Percentiles rank a stretch among this genome's conserved stretches.
phyloP scores from a whole-genome alignment of 352 stramenopile species.

The Pythium chondricola region DNA sequence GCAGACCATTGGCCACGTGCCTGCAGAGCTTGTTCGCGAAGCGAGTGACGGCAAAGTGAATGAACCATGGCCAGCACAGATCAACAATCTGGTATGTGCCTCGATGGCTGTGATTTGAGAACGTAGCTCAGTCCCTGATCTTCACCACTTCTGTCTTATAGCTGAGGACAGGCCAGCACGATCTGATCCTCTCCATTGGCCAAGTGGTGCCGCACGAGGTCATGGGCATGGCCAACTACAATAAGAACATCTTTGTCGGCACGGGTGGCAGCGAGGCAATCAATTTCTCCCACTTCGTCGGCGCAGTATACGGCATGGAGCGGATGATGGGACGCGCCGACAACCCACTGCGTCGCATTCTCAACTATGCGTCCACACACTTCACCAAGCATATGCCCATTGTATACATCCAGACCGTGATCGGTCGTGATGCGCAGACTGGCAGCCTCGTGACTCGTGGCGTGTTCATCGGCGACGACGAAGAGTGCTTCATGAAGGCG shows the following conservation, averaged over 20 bases:
- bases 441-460: conserved; percentile 80
- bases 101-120: no score
- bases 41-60: conserved; percentile 95
- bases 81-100: conserved; percentile 92
- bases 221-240: conserved; percentile 99
- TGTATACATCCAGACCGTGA: conserved; percentile 96
- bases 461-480: conserved; percentile 95
- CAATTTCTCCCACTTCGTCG: conserved; percentile 98
- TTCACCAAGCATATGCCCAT: conserved; percentile 89
- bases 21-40: conserved; percentile 86
- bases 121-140: background rate
- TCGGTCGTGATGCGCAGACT: conserved; percentile 49
- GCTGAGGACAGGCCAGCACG: conserved; percentile 89
- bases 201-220: conserved; percentile 98
- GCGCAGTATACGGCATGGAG: conserved; percentile 97
- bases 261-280: conserved; percentile 92
- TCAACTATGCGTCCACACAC: conserved; percentile 94
- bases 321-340: conserved; percentile 95
- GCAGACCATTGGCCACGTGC: conserved; percentile 93
- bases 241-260: conserved; percentile 98
- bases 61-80: conserved; percentile 93
- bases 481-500: conserved; percentile 93
- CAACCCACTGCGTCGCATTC: conserved; percentile 93
- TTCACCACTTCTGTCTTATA: conserved; percentile 8
- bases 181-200: conserved; percentile 94